Evolutionary conservation across 2,329 filamentous ascomycete genomes (phyloP).

Genomic region (Trichophyton verrucosum): DNA sequence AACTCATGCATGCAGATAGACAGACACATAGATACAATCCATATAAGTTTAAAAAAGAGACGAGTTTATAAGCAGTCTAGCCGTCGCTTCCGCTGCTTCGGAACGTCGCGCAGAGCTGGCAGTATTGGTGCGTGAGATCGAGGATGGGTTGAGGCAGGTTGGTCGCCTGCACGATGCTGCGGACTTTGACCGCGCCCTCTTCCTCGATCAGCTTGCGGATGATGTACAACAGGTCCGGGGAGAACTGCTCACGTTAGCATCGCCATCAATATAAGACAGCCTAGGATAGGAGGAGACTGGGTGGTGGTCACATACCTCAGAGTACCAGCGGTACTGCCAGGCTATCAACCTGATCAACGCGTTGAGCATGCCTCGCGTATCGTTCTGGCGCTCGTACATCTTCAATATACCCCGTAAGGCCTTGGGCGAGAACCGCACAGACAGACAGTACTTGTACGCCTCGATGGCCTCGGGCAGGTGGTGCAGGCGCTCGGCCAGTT

Average conservation of each 20-base stretch:
- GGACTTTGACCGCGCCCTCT: slow-evolving; percentile 91
- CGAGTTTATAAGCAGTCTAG: slow-evolving; percentile 29
- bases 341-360: slow-evolving; percentile 85
- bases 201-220: slow-evolving; percentile 92
- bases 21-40: background rate
- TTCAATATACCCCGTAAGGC: slow-evolving; percentile 75
- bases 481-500: slow-evolving; percentile 82
- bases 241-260: slow-evolving; percentile 51
- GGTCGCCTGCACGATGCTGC: slow-evolving; percentile 93
- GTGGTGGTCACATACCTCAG: slow-evolving; percentile 51
- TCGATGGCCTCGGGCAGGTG: slow-evolving; percentile 85
- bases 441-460: slow-evolving; percentile 78
- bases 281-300: background rate
- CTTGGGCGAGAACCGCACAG: slow-evolving; percentile 83
- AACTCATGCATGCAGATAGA: background rate
- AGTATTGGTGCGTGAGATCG: slow-evolving; percentile 92
- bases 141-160: slow-evolving; percentile 85
- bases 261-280: background rate
- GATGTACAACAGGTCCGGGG: slow-evolving; percentile 73
- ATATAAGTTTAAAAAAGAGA: no score
- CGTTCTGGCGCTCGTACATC: slow-evolving; percentile 63
- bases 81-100: slow-evolving; percentile 85
- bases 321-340: slow-evolving; percentile 99
- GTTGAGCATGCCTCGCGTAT: slow-evolving; percentile 67
- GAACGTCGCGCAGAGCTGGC: slow-evolving; percentile 85